phyloP scores from a whole-genome alignment of 2,329 filamentous ascomycete species.

The Penicillium sp. region DNA sequence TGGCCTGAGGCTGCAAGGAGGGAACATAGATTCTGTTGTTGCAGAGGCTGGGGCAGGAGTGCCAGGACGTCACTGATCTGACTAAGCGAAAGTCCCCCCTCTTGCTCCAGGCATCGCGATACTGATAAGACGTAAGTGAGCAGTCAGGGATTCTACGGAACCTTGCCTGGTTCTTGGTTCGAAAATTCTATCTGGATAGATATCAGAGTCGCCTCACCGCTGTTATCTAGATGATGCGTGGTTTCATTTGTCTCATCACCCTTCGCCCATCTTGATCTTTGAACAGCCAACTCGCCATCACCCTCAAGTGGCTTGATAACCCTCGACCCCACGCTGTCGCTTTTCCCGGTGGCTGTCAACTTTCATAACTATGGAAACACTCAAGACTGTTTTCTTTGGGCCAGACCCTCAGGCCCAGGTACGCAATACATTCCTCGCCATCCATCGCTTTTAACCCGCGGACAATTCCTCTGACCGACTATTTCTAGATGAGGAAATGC shows the following conservation, averaged over 20 bases:
- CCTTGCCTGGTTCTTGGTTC: not conserved
- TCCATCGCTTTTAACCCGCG: not conserved
- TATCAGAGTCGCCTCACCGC: not conserved
- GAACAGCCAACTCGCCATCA: not conserved
- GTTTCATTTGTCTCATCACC: not conserved
- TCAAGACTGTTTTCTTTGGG: slow-evolving; percentile 84
- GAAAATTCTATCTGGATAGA: not conserved
- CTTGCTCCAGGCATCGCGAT: slow-evolving; percentile 13
- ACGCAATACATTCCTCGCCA: slow-evolving; percentile 31
- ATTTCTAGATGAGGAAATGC: slow-evolving; percentile 83
- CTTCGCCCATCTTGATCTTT: slow-evolving; percentile 1
- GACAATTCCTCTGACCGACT: slow-evolving; percentile 13
- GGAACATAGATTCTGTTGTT: not conserved
- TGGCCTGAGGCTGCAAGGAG: slow-evolving; percentile 1
- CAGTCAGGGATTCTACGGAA: not conserved
- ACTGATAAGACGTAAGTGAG: slow-evolving; percentile 10
- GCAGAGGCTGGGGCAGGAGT: not conserved
- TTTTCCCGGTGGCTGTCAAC: not conserved
- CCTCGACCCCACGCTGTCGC: not conserved
- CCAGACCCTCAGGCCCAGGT: slow-evolving; percentile 94
- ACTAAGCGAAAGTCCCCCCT: slow-evolving; percentile 14
- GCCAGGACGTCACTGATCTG: slow-evolving; percentile 14
- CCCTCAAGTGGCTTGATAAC: not conserved
- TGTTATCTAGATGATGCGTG: not conserved
- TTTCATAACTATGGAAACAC: slow-evolving; percentile 74